Evolutionary conservation across 2,329 filamentous ascomycete genomes (phyloP).

Genomic region (Alternaria viburni): DNA sequence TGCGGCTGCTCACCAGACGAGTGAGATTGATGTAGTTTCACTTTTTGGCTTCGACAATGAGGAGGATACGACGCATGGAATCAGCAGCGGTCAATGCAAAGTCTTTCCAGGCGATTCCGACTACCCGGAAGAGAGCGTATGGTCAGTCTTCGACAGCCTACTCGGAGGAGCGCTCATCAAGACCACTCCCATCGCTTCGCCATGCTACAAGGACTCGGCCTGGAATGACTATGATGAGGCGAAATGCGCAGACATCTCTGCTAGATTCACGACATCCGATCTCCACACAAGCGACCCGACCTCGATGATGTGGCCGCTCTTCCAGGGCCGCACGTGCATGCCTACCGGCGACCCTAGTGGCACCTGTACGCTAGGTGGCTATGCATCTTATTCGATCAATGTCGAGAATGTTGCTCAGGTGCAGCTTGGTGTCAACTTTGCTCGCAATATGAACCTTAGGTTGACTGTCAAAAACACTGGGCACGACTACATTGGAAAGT

Average conservation of each 20-base stretch:
- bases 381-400: conserved; percentile 23
- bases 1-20: not conserved
- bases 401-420: conserved; percentile 23
- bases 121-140: conserved; percentile 20
- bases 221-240: conserved; percentile 12
- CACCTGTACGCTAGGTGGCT: conserved; percentile 22
- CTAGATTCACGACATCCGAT: conserved; percentile 13
- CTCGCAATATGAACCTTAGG: conserved; percentile 24
- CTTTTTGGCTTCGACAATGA: conserved; percentile 41
- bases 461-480: conserved; percentile 28
- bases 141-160: conserved; percentile 24
- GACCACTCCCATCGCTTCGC: conserved; percentile 28
- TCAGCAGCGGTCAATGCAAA: conserved; percentile 21
- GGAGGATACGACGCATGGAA: not conserved
- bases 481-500: conserved; percentile 28
- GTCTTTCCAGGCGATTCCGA: conserved; percentile 26
- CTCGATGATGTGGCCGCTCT: conserved; percentile 34
- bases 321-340: conserved; percentile 33
- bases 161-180: conserved; percentile 24
- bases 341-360: conserved; percentile 15
- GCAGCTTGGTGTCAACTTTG: conserved; percentile 26
- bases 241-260: conserved; percentile 20
- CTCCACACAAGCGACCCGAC: conserved; percentile 26
- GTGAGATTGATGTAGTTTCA: conserved; percentile 2
- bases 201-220: conserved; percentile 28